A percentile compares a stretch with the other conserved stretches of the same genome.
phyloP scores from a whole-genome alignment of 768 basidiomycete genomes.

The Boletus patriciae region DNA sequence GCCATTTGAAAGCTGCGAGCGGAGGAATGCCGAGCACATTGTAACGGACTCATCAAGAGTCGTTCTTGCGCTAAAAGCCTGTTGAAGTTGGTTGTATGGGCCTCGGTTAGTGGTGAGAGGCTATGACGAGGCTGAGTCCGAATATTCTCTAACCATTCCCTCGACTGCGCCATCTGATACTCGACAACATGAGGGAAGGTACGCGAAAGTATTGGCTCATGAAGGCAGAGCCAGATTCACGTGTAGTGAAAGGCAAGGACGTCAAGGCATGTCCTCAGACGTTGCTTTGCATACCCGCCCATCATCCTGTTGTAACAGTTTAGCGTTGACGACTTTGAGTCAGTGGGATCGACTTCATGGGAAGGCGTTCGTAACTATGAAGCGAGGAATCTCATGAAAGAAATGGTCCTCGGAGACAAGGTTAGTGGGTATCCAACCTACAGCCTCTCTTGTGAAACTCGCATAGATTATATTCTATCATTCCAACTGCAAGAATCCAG shows the following conservation, averaged over 20 bases:
- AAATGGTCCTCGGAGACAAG: constrained; percentile 75
- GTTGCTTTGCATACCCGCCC: background rate
- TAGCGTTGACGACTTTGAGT: constrained; percentile 83
- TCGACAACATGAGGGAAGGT: constrained; percentile 5
- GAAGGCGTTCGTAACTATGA: constrained; percentile 87
- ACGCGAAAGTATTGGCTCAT: constrained; percentile 58
- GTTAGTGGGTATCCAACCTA: constrained; percentile 36
- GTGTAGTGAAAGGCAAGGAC: constrained; percentile 83
- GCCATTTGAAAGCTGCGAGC: too few species aligned
- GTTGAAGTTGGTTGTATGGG: too few species aligned
- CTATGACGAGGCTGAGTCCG: background rate
- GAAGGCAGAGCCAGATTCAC: constrained; percentile 85
- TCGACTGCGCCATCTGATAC: background rate
- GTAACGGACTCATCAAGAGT: too few species aligned
- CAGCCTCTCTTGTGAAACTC: background rate
- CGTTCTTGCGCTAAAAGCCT: too few species aligned
- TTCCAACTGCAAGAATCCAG: constrained; percentile 82
- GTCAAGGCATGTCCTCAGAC: constrained; percentile 57
- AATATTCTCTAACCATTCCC: background rate
- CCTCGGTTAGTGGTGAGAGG: too few species aligned
- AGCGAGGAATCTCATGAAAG: constrained; percentile 80
- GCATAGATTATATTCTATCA: constrained; percentile 80
- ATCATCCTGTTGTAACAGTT: constrained; percentile 49
- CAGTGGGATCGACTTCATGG: constrained; percentile 69
- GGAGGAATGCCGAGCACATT: too few species aligned